Evolutionary conservation across 2,329 filamentous ascomycete species (phyloP).

Genomic region (Penicillium palitans): DNA sequence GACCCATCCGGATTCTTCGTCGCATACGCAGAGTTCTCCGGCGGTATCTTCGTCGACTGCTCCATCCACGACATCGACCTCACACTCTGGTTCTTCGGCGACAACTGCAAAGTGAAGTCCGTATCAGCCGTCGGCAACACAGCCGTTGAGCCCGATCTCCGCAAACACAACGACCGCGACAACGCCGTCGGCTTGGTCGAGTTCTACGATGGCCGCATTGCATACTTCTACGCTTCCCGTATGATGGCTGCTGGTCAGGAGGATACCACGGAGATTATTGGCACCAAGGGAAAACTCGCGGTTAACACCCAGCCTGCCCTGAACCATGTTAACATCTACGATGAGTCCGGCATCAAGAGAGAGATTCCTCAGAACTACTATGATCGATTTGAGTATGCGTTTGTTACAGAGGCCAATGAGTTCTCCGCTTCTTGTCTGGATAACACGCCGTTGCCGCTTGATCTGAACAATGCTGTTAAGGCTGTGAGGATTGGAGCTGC

Average conservation of each 20-base stretch:
- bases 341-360: conserved; percentile 55
- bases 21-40: conserved; percentile 63
- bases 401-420: conserved; percentile 65
- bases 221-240: conserved; percentile 62
- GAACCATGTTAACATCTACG: conserved; percentile 59
- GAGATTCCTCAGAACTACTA: conserved; percentile 66
- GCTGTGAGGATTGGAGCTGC: conserved; percentile 60
- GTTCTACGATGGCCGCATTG: conserved; percentile 64
- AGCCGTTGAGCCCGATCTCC: conserved; percentile 59
- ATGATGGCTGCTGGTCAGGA: conserved; percentile 71
- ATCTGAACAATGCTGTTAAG: conserved; percentile 58
- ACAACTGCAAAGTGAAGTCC: conserved; percentile 55
- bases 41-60: conserved; percentile 71
- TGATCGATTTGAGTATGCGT: conserved; percentile 64
- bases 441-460: conserved; percentile 55
- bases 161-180: conserved; percentile 60
- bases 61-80: conserved; percentile 71
- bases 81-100: conserved; percentile 63
- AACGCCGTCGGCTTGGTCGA: conserved; percentile 66
- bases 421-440: conserved; percentile 63
- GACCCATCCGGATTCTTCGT: conserved; percentile 69
- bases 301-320: conserved; percentile 61
- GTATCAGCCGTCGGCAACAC: conserved; percentile 59
- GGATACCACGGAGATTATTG: conserved; percentile 67
- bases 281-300: conserved; percentile 63